Base-by-base conservation (phyloP, 306 rosid species). In the Castanea sativa region DNA sequence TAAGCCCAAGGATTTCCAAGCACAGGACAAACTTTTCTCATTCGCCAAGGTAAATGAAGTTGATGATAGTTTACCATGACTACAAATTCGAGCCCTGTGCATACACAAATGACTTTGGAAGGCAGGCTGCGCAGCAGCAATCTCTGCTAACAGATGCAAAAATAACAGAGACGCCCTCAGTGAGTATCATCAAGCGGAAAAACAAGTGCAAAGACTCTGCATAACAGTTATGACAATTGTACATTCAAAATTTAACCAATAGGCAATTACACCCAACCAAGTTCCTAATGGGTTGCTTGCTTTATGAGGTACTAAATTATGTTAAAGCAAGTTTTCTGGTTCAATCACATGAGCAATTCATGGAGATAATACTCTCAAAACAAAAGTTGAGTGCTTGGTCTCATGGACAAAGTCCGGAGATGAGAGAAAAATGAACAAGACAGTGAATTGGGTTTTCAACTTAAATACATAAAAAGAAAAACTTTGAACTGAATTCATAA, bases 121-220 rank as follows among this genome's bases (percentile, higher is more conserved):
- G 65, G 85, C 83, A 71, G 92, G 91, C 88, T 90, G 97, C 71
- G 91, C 86, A 85, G 90, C 83, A 82, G 88, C 83, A 84, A 91
- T 80, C 89, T 91, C 98, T 86, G 97, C 85, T 35, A 52, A 64
- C 69, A 83, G 78, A 64, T 15, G 55, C 19, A 27, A 51, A 56
- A 3, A 57, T 23, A 18, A 23, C 20, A 58, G 67, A 57, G n/a
- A 41, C 16, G 41, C 45, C 49, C 73, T 51, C 71, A 70, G 64
- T 21, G 51, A 49, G 57, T 5, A 56, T 25, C 74, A 78, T 16
- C 10, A 71, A 56, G 25, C 57, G 75, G 75, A 56, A 45, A 71
- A 19, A 11, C n/a, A 14, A 63, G 30, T 29, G 18, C 65, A 59
- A 59, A 14, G 65, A 25, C 12, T 27, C 27, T 5, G 30, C 65